Conservation (phyloP, 176 grass and related monocot genomes). For the Oryza rufipogon region DNA sequence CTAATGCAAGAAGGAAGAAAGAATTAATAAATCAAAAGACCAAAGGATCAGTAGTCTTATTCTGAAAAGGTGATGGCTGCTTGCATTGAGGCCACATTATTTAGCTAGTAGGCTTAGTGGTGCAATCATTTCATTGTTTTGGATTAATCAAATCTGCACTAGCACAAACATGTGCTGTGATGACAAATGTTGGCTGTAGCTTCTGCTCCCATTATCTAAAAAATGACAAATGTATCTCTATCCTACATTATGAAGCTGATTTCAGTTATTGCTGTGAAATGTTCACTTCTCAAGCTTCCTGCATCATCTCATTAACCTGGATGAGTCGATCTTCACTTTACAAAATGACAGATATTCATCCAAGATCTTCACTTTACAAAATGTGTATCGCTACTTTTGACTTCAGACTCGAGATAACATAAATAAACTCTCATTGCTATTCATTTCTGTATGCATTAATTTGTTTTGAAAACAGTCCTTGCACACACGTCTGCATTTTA, state of each 20-base stretch:
- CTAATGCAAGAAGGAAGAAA: neutral
- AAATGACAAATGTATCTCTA: neutral
- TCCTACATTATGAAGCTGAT: neutral
- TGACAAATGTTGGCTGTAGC: neutral
- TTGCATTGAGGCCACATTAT: conserved; percentile 47
- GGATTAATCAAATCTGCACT: neutral
- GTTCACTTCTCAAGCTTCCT: neutral
- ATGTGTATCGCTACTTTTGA: conserved; percentile 29
- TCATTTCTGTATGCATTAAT: neutral
- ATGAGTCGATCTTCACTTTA: neutral
- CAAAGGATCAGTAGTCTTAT: neutral
- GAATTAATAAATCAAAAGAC: conserved; percentile 2
- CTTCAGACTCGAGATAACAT: conserved; percentile 2
- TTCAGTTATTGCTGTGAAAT: neutral
- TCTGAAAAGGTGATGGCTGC: conserved; percentile 33
- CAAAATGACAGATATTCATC: conserved; percentile 11
- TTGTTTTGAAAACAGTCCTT: neutral
- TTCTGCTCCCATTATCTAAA: too few species aligned
- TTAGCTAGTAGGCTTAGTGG: conserved; percentile 32
- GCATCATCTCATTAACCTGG: neutral
- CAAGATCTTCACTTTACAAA: conserved; percentile 18
- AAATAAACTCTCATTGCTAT: conserved; percentile 6
- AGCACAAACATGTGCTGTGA: conserved; percentile 25
- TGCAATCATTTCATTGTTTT: conserved; percentile 39
- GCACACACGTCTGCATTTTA: conserved; percentile 1